Evolutionary conservation across 495 filamentous ascomycete genomes (phyloP), one percentile per base, ranked within the genome.

Genomic region (Lasiosphaeris hirsuta): DNA sequence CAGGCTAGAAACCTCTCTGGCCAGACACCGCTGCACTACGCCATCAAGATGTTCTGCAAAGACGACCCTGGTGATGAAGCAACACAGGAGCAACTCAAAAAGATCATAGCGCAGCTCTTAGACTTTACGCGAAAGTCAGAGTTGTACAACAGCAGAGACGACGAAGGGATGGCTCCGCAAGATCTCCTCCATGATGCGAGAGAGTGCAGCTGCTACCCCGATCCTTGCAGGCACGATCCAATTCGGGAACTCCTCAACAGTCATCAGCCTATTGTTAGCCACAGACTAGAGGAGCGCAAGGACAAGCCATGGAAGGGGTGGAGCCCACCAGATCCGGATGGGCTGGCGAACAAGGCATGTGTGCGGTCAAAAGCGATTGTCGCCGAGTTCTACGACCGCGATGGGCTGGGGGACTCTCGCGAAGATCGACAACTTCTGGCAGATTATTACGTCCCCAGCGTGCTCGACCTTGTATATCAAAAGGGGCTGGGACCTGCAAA

Each of bases 1-100:
- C 49, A 51, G 33, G 35, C 8, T 11, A 11, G 49, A 39, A 34
- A 51, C 17, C 34, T 18, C 3, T 8, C 11, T n/a, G 49, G 49
- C 3, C 49, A 51, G 15, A 51, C 49, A 17, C 49, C 49, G 7
- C 49, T 51, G 49, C 49, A 51, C 49, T 9, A 14, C 35, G 49
- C 49, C 33, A 51, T 51, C 33, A 9, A 10, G 10, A 51, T n/a
- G 35, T 51, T 51, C 17, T 51, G 36, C 49, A 18, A 51, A 15
- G 33, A 18, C n/a, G 42, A 14, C 9, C 14, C 14, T 40, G 34
- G 1, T 15, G 49, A 39, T 10, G 15, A 17, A n/a, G 18, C 18
- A 13, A 15, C 11, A 23, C 49, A 18, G 33, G 49, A 40, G 10
- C n/a, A 35, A 3, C 34, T 51, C 36, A 38, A 18, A 15, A 39